phyloP scores from a whole-genome alignment of 768 basidiomycete genomes.

The Pulveroboletus sp. region DNA sequence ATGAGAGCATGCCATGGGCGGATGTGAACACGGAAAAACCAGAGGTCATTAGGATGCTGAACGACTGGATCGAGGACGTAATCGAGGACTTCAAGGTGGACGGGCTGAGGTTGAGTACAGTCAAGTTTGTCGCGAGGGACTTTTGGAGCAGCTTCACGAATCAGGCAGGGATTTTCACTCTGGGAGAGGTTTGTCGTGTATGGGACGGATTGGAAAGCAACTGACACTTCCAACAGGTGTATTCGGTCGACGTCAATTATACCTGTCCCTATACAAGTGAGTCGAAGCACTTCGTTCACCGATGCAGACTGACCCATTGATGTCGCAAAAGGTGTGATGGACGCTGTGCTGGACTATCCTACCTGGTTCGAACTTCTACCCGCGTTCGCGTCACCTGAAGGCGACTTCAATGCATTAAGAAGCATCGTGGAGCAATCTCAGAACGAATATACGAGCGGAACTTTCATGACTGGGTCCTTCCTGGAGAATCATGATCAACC shows the following conservation, averaged over 20 bases:
- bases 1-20: conserved; percentile 45
- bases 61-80: conserved; percentile 44
- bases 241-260: conserved; percentile 38
- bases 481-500: conserved; percentile 55
- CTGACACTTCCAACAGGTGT: conserved; percentile 30
- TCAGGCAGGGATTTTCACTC: conserved; percentile 46
- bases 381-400: conserved; percentile 35
- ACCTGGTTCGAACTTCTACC: conserved; percentile 40
- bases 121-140: conserved; percentile 48
- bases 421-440: conserved; percentile 30
- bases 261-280: conserved; percentile 39
- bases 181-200: conserved; percentile 45
- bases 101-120: conserved; percentile 55
- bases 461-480: conserved; percentile 42
- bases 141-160: conserved; percentile 53
- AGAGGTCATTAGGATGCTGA: conserved; percentile 39
- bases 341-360: conserved; percentile 47
- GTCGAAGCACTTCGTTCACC: conserved; percentile 5
- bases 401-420: conserved; percentile 32
- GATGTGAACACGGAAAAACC: conserved; percentile 54
- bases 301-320: not conserved
- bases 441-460: conserved; percentile 35
- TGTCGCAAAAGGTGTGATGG: conserved; percentile 34
- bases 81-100: conserved; percentile 47
- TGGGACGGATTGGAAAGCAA: conserved; percentile 12